phyloP scores from a whole-genome alignment of 2,329 filamentous ascomycete species.

The Epichloe bromicola region DNA sequence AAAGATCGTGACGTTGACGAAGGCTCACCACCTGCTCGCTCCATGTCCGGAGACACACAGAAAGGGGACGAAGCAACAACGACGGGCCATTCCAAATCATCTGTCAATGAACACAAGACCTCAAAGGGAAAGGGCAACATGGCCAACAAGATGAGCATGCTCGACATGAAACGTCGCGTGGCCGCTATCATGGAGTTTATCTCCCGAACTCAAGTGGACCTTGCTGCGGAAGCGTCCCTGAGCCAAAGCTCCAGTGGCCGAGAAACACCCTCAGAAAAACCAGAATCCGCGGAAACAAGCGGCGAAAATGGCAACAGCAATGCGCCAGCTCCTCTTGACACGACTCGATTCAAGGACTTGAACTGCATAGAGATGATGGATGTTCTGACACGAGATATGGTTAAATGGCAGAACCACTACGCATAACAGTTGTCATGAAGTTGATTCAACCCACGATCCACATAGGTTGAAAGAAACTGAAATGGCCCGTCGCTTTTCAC shows the following conservation, averaged over 20 bases:
- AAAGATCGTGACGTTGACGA: constrained; percentile 54
- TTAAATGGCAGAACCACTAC: constrained; percentile 74
- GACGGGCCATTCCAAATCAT: constrained; percentile 21
- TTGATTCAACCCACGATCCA: not conserved
- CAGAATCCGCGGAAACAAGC: constrained; percentile 23
- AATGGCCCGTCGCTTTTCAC: not conserved
- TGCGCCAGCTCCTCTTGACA: constrained; percentile 11
- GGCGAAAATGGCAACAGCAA: constrained; percentile 17
- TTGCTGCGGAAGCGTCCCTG: constrained; percentile 52
- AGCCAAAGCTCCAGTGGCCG: constrained; percentile 22
- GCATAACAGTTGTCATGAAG: constrained; percentile 14
- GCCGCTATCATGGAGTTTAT: constrained; percentile 83
- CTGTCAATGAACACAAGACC: constrained; percentile 34
- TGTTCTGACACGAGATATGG: constrained; percentile 61
- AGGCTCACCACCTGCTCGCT: constrained; percentile 44
- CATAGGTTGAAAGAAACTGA: not conserved
- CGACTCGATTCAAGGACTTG: constrained; percentile 57
- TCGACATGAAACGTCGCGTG: constrained; percentile 76
- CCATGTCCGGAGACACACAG: constrained; percentile 37
- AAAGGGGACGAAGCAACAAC: constrained; percentile 23
- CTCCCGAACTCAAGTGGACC: constrained; percentile 73
- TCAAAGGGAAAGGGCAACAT: constrained; percentile 37
- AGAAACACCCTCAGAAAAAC: constrained; percentile 21
- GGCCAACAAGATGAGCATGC: constrained; percentile 65
- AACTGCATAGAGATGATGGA: constrained; percentile 87